phyloP scores from a whole-genome alignment of 208 protist genomes.

The Leishmania turanica region DNA sequence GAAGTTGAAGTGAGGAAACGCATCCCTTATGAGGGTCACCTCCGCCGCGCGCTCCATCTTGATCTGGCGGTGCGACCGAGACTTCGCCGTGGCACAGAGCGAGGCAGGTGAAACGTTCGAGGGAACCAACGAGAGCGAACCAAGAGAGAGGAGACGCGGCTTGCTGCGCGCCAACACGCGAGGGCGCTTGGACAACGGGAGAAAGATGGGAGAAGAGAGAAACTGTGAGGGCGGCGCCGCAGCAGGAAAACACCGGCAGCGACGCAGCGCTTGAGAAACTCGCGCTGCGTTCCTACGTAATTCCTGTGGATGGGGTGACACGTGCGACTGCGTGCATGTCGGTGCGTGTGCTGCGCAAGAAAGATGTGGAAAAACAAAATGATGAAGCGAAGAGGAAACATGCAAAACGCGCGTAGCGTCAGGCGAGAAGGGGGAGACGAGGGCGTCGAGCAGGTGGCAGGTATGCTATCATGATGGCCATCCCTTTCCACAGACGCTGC shows the following conservation, averaged over 20 bases:
- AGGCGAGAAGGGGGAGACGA: not conserved
- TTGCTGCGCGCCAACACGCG: not conserved
- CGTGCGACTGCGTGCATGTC: constrained; percentile 1
- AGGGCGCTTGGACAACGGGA: not conserved
- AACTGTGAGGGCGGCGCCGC: not conserved
- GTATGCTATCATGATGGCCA: too few relatives aligned
- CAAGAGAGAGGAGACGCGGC: not conserved
- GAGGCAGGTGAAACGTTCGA: not conserved
- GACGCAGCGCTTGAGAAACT: not conserved
- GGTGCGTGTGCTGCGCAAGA: not conserved
- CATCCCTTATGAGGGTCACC: not conserved
- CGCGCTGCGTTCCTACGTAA: not conserved
- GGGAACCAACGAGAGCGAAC: not conserved
- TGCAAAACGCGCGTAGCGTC: not conserved
- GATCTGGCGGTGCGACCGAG: not conserved
- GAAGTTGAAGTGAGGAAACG: not conserved
- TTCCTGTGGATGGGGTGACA: not conserved
- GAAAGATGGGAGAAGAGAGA: not conserved
- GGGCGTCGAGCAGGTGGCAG: not conserved
- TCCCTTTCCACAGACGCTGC: not conserved
- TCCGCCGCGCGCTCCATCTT: not conserved
- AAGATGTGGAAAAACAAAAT: not conserved
- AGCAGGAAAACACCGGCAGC: not conserved
- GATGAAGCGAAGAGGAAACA: not conserved
- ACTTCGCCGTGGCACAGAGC: not conserved